These are phyloP conservation scores for Clarireedia hainanense DNA, from an alignment of 2,329 filamentous ascomycete species.

Conservation along the genomic window DNA sequence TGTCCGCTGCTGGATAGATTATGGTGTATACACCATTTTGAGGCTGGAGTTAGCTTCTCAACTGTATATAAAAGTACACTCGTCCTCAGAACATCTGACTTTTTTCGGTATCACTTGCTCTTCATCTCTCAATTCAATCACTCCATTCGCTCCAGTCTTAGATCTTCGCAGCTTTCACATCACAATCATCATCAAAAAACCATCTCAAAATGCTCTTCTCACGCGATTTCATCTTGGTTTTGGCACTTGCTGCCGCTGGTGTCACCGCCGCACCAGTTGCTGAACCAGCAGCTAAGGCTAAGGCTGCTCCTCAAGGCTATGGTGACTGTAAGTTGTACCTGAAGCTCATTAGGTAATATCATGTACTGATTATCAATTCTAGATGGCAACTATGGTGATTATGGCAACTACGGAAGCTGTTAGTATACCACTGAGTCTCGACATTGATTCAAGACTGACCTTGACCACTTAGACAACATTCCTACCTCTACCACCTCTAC, in stretches of 20 bases:
- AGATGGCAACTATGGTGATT: not conserved
- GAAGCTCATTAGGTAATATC: not conserved
- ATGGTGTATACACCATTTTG: not conserved
- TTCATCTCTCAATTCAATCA: too few species aligned
- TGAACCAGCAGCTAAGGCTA: not conserved
- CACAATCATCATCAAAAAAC: not conserved
- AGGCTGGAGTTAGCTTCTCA: not conserved
- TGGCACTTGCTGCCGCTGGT: constrained; percentile 4
- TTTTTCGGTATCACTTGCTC: too few species aligned
- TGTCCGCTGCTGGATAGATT: not conserved
- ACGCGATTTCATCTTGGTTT: constrained; percentile 3
- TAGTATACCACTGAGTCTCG: not conserved
- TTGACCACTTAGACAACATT: too few species aligned
- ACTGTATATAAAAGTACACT: not conserved
- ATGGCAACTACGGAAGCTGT: not conserved
- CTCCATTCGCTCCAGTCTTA: not conserved
- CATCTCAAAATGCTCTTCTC: constrained; percentile 9
- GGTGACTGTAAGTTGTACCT: not conserved
- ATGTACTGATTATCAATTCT: not conserved
- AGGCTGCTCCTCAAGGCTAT: not conserved
- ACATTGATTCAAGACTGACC: not conserved
- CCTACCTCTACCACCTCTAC: too few species aligned
- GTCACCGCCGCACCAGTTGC: constrained; percentile 2
- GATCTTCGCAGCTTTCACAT: not conserved
- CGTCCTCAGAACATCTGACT: not conserved